Conservation (phyloP, 176 grass and related monocot species). For the Poa annua region DNA sequence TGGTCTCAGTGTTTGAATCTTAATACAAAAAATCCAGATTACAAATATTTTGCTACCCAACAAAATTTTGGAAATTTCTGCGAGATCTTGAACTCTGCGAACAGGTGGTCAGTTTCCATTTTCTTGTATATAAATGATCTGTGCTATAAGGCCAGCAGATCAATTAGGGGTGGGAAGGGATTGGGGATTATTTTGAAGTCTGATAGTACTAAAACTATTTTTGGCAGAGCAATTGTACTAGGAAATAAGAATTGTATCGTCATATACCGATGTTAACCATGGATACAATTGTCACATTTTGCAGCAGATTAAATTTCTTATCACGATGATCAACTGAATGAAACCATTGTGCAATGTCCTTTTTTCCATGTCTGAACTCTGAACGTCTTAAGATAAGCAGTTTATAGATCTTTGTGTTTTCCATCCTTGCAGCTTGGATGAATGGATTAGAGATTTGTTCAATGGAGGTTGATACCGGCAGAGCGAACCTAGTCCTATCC, state of each 20-base stretch:
- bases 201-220: background rate
- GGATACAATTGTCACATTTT: background rate
- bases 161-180: background rate
- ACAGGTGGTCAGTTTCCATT: background rate
- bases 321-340: background rate
- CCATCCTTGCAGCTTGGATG: conserved; percentile 79
- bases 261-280: background rate
- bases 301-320: background rate
- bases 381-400: background rate
- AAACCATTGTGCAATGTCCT: background rate
- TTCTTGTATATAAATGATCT: background rate
- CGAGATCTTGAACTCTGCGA: background rate
- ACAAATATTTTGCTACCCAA: background rate
- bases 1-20: background rate
- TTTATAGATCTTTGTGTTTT: conserved; percentile 2
- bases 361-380: background rate
- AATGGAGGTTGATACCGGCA: conserved; percentile 64
- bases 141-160: background rate
- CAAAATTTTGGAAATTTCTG: background rate
- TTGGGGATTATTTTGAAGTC: background rate
- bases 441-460: conserved; percentile 83
- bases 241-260: background rate
- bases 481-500: conserved; percentile 68
- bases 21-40: background rate
- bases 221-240: background rate